Evolutionary conservation across 768 basidiomycete species (phyloP), one percentile per base, ranked within the genome.

Genomic region (Pluteus cervinus): DNA sequence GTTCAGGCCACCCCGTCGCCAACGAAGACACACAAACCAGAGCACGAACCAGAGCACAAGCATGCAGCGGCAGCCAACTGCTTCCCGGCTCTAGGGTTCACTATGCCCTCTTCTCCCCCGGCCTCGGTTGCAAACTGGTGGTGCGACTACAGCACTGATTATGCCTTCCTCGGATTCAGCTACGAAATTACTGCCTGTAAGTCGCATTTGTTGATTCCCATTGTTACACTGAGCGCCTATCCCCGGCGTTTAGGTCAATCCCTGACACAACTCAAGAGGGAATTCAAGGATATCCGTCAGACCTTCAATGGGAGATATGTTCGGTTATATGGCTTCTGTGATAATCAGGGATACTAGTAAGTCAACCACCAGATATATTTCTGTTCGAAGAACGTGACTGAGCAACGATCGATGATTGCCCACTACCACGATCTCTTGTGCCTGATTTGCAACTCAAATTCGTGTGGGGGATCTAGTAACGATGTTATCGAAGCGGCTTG

Each of bases 151-250:
- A 57, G 60, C 37, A 75, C 71, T 1, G 85, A 88, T 52, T 86
- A 84, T 47, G 85, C 73, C 0, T 87, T 87, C 52, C 57, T 86
- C 34, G 85, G 83, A 0, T 81, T 87, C 57, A 81, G 81, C 53
- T 87, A 87, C 46, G 83, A 83, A 49, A 66, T 86, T 16, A 73
- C 77, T 28, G 66, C 61, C 8, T 85, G 82, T 81, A 46, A 33
- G 74, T 52, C 18, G 29, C 3, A 17, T 29, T 14, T 17, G 12
- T 17, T 15, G 31, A 23, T 3, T 16, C 26, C 33, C 16, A 37
- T 22, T 20, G 22, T 30, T 10, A n/a, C 15, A 18, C 24, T 40
- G 14, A 43, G 18, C 12, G 18, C 40, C 22, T 36, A 18, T 22
- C 46, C 14, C 24, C 40, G 40, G 9, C 12, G 20, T 16, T 21